Percentiles rank a stretch among this genome's conserved stretches.
These are phyloP conservation scores for Strobilomyces confusus DNA, from an alignment of 768 basidiomycete genomes.

Conservation along the genomic window DNA sequence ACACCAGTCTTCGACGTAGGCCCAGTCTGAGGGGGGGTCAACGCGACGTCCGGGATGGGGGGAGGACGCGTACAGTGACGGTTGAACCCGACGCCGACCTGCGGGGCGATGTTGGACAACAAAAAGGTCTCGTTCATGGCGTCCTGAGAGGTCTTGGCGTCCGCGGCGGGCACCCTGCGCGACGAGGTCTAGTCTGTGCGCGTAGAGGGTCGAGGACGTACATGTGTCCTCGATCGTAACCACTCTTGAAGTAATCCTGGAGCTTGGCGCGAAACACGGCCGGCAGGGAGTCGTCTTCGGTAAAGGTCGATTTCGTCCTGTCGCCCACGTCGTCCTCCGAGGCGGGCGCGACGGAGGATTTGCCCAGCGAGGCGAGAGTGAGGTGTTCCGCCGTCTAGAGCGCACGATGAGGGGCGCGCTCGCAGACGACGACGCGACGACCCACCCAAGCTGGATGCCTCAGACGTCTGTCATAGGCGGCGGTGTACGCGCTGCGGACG, in stretches of 20 bases:
- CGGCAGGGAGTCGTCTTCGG: conserved; percentile 80
- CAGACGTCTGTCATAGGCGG: conserved; percentile 86
- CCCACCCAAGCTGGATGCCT: conserved; percentile 93
- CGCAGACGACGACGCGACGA: no score
- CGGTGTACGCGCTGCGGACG: conserved; percentile 77
- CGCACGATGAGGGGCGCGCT: not conserved
- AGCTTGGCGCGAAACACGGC: conserved; percentile 74
- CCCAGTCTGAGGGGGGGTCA: conserved; percentile 67
- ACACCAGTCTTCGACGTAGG: conserved; percentile 95
- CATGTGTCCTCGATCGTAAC: conserved; percentile 98
- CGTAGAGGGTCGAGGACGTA: conserved; percentile 34
- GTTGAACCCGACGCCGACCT: conserved; percentile 97
- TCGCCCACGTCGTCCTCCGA: conserved; percentile 50
- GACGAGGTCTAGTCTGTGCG: conserved; percentile 2
- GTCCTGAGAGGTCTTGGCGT: conserved; percentile 85
- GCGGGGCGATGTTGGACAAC: conserved; percentile 94
- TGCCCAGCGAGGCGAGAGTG: conserved; percentile 69
- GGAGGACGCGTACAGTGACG: conserved; percentile 65
- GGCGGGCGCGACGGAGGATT: conserved; percentile 36
- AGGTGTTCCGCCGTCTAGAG: conserved; percentile 91
- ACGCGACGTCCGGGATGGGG: not conserved
- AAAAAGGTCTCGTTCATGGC: conserved; percentile 98
- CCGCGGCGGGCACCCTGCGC: conserved; percentile 89
- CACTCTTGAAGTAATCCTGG: conserved; percentile 88
- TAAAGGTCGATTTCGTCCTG: conserved; percentile 71